Evolutionary conservation across 1,284 basidiomycete species (phyloP).

Genomic region (Cystobasidium pallidum): DNA sequence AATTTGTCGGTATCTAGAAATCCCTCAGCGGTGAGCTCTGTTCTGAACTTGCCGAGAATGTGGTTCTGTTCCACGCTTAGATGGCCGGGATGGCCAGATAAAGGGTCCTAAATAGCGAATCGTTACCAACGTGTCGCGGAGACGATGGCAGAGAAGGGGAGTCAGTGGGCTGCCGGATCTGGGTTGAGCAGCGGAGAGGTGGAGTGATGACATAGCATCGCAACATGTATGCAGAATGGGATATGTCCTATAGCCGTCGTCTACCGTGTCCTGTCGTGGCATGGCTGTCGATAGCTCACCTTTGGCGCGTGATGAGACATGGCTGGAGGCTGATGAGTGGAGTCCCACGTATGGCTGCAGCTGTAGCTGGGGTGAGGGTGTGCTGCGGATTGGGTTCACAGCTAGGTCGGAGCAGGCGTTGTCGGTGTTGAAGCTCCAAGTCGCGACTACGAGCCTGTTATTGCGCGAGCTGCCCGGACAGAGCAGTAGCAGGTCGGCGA

Average conservation of each 20-base stretch:
- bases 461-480: neutral
- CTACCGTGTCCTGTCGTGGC: neutral
- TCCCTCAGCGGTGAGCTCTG: conserved; percentile 53
- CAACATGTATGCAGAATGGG: no score
- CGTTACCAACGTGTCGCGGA: neutral
- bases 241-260: no score
- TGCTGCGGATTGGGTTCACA: no score
- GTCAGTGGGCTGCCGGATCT: neutral
- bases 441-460: conserved; percentile 9
- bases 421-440: no score
- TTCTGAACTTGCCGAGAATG: conserved; percentile 65
- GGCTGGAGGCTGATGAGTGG: neutral
- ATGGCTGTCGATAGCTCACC: neutral
- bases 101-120: conserved; percentile 59
- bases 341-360: neutral
- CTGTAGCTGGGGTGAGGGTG: no score
- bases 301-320: conserved; percentile 23
- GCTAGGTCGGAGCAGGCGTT: no score
- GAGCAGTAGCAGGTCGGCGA: no score
- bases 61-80: conserved; percentile 72
- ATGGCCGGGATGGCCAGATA: conserved; percentile 79
- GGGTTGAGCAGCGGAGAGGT: no score
- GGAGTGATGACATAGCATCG: no score
- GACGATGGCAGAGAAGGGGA: neutral
- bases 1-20: conserved; percentile 63